phyloP scores from a whole-genome alignment of 2,329 filamentous ascomycete genomes.

The Colletotrichum eremochloae region DNA sequence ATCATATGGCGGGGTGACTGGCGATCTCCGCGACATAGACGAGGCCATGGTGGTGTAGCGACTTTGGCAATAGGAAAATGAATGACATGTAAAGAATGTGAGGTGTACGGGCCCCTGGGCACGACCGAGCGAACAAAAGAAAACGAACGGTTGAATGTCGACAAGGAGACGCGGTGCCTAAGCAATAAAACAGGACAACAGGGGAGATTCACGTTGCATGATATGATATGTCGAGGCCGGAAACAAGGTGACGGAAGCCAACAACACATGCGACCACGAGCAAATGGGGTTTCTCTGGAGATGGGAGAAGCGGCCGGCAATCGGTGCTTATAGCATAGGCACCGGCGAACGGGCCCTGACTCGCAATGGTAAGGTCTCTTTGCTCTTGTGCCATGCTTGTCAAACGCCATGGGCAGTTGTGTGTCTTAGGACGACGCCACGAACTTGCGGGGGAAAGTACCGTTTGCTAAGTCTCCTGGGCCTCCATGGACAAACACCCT shows the following conservation, averaged over 20 bases:
- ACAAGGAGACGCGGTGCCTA: slow-evolving; percentile 11
- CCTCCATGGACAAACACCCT: slow-evolving; percentile 25
- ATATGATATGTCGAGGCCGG: slow-evolving; percentile 9
- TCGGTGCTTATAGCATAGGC: slow-evolving; percentile 36
- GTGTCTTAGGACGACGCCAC: slow-evolving; percentile 40
- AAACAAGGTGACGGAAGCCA: slow-evolving; percentile 25
- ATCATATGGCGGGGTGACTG: slow-evolving; percentile 39
- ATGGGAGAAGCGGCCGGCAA: slow-evolving; percentile 26
- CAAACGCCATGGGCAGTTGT: slow-evolving; percentile 40
- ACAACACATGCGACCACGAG: slow-evolving; percentile 26
- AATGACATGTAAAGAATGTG: slow-evolving; percentile 27
- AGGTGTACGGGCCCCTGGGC: slow-evolving; percentile 6
- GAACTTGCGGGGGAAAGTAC: slow-evolving; percentile 36
- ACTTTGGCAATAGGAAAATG: background rate
- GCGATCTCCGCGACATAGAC: slow-evolving; percentile 28
- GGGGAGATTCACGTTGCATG: slow-evolving; percentile 22
- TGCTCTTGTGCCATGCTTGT: slow-evolving; percentile 38
- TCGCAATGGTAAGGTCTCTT: slow-evolving; percentile 29
- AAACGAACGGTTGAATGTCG: background rate
- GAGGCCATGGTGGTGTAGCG: slow-evolving; percentile 20
- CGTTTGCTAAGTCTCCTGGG: background rate
- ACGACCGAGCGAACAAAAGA: slow-evolving; percentile 9
- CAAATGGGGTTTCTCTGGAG: slow-evolving; percentile 31
- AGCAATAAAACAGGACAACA: background rate
- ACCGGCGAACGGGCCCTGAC: slow-evolving; percentile 28